A percentile compares a stretch with the other conserved stretches of the same genome.
Evolutionary conservation across 176 grass and related monocot species (phyloP).

Genomic region (Paspalum notatum): DNA sequence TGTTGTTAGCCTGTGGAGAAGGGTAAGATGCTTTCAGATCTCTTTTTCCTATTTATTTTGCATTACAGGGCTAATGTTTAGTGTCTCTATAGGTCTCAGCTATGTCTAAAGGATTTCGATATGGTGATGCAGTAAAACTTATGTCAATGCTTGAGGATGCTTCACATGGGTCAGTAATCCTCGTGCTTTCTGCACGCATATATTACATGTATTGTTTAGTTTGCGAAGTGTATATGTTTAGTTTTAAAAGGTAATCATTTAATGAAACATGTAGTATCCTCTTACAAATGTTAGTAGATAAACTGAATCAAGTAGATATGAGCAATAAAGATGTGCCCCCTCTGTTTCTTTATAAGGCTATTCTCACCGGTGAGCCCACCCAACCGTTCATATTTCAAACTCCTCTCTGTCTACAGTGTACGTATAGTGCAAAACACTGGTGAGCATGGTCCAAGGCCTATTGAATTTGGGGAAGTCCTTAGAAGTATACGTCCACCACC

Average conservation of each 20-base stretch:
- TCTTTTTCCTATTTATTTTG: background rate
- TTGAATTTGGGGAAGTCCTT: background rate
- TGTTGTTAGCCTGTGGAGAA: conserved; percentile 85
- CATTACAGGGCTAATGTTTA: conserved; percentile 24
- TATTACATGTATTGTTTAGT: background rate
- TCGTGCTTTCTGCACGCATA: conserved; percentile 21
- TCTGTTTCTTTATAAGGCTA: no score
- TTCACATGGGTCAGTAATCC: conserved; percentile 71
- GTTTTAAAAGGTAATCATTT: background rate
- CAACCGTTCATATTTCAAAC: no score
- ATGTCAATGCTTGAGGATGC: conserved; percentile 79
- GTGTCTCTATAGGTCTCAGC: conserved; percentile 60
- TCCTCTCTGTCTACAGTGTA: no score
- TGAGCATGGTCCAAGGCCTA: no score
- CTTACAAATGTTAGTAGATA: background rate
- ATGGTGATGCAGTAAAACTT: conserved; percentile 81
- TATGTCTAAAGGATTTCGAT: conserved; percentile 76
- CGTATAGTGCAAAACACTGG: no score
- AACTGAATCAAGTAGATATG: background rate
- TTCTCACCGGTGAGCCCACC: no score
- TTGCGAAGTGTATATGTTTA: conserved; percentile 1
- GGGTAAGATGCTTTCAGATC: conserved; percentile 59
- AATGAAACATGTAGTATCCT: background rate
- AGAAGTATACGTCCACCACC: background rate
- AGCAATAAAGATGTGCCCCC: background rate